Evolutionary conservation across 2,329 filamentous ascomycete species (phyloP), one percentile per base, ranked within the genome.

Genomic region (Nothomitra cinnamomea): DNA sequence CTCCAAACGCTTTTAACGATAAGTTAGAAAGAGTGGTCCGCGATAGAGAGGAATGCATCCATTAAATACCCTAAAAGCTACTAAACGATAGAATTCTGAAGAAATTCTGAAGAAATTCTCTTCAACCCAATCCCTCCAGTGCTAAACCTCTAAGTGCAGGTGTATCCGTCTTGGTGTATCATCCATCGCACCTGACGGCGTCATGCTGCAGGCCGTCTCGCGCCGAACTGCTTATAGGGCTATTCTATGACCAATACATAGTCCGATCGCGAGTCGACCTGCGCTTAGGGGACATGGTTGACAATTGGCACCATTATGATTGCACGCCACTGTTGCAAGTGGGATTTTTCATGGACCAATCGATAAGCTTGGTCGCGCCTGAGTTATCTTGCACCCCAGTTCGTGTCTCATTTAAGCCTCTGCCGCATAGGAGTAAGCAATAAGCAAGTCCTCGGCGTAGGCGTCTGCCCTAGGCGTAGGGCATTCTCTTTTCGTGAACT

Each of bases 111-210:
- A 17, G 41, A 43, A 43, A 19, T 25, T 47, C 22, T 24, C 13
- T 19, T 35, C 45, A 49, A 49, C 24, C 24, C 45, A 35, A 38
- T 5, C 15, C 3, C 21, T 51, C 24, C 22, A 35, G 49, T 35
- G 38, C 51, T 58, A 57, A 28, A n/a, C 54, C 57, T 51, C 54
- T 56, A 57, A 58, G 55, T 57, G 53, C 58, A 58, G 40, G 49
- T 56, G 48, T 41, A 55, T 28, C 56, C 24, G 45, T 6, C 41
- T 3, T 45, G 13, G 4, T 32, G 28, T 32, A 32, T 32, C 5
- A 10, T 4, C 22, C 24, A 35, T 19, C 5, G 24, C 45, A 49
- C 45, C 45, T 49, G 45, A 49, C 45, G 24, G 45, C 25, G n/a
- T 49, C 45, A 49, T 24, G n/a, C 45, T 35, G 24, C 45, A 49